A percentile compares a stretch with the other conserved stretches of the same genome.
phyloP scores from a whole-genome alignment of 345 rosid genomes.

The Linum tenue region DNA sequence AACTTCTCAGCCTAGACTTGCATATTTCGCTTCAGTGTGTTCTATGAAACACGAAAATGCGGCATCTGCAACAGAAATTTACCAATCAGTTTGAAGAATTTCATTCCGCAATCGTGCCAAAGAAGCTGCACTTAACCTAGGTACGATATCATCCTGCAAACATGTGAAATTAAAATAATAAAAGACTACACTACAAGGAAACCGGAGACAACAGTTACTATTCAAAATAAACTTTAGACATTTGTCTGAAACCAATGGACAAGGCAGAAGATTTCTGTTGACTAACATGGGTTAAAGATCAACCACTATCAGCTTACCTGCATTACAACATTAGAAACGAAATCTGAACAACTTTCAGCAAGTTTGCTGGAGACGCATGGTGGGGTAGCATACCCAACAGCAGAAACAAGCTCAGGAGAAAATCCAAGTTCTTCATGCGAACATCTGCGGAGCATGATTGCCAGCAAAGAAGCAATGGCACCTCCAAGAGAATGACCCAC shows the following conservation, averaged over 20 bases:
- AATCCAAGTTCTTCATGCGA: conserved; percentile 71
- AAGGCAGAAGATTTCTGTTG: not conserved
- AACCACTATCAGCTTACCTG: conserved; percentile 46
- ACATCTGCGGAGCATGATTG: conserved; percentile 71
- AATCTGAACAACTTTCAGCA: conserved; percentile 83
- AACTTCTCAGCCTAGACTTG: not conserved
- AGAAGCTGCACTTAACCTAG: conserved; percentile 69
- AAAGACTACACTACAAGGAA: not conserved
- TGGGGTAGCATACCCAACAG: conserved; percentile 83
- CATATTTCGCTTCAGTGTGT: not conserved
- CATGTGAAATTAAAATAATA: not conserved
- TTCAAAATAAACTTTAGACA: not conserved
- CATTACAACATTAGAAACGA: conserved; percentile 78
- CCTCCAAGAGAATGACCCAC: conserved; percentile 99
- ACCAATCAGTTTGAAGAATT: conserved; percentile 88
- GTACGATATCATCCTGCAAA: conserved; percentile 78
- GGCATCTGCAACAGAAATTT: conserved; percentile 11
- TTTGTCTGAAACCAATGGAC: not conserved
- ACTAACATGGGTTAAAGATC: not conserved
- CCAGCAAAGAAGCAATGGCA: conserved; percentile 70
- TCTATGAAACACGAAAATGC: not conserved
- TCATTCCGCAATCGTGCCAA: conserved; percentile 70
- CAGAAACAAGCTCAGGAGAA: conserved; percentile 62
- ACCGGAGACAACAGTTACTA: not conserved
- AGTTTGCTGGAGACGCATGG: conserved; percentile 87